Conservation (phyloP, 768 basidiomycete species). For the Leccinum disarticulatum region DNA sequence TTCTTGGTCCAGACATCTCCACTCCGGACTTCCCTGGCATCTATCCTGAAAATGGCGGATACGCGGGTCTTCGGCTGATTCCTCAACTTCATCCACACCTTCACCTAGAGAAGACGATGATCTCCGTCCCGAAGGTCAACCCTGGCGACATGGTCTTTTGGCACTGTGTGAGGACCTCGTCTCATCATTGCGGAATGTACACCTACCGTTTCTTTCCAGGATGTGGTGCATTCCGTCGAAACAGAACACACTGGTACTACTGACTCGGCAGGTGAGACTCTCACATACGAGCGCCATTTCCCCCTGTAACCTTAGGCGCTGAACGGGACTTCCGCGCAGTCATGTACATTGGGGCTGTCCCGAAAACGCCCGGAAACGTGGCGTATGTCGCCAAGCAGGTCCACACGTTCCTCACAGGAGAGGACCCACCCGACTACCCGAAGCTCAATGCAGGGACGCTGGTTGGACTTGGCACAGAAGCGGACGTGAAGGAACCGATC, state of each 20-base stretch:
- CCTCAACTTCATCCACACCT: slow-evolving; percentile 66
- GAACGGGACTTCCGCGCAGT: slow-evolving; percentile 37
- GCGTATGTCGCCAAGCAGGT: slow-evolving; percentile 63
- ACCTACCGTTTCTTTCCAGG: slow-evolving; percentile 27
- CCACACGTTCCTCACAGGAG: slow-evolving; percentile 55
- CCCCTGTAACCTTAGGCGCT: not conserved
- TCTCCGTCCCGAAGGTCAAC: slow-evolving; percentile 64
- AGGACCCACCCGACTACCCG: slow-evolving; percentile 73
- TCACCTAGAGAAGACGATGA: slow-evolving; percentile 62
- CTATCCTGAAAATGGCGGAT: slow-evolving; percentile 20
- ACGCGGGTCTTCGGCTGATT: slow-evolving; percentile 46
- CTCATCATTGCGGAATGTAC: not conserved
- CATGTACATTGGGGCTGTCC: slow-evolving; percentile 79
- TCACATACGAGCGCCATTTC: not conserved
- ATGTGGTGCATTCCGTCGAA: slow-evolving; percentile 49
- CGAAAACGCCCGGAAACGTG: slow-evolving; percentile 59
- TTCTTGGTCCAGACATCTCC: slow-evolving; percentile 40
- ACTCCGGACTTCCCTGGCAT: slow-evolving; percentile 56
- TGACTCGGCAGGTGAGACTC: slow-evolving; percentile 53
- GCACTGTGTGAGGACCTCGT: slow-evolving; percentile 51
- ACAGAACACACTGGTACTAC: slow-evolving; percentile 49
- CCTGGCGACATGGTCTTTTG: slow-evolving; percentile 82
- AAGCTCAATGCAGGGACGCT: slow-evolving; percentile 44
- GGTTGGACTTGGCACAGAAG: slow-evolving; percentile 39
- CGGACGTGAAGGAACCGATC: slow-evolving; percentile 37